A percentile compares a stretch with the other conserved stretches of the same genome.
These are phyloP conservation scores for Umbellularia californica DNA, from an alignment of 164 flowering plant genomes.

Conservation along the genomic window DNA sequence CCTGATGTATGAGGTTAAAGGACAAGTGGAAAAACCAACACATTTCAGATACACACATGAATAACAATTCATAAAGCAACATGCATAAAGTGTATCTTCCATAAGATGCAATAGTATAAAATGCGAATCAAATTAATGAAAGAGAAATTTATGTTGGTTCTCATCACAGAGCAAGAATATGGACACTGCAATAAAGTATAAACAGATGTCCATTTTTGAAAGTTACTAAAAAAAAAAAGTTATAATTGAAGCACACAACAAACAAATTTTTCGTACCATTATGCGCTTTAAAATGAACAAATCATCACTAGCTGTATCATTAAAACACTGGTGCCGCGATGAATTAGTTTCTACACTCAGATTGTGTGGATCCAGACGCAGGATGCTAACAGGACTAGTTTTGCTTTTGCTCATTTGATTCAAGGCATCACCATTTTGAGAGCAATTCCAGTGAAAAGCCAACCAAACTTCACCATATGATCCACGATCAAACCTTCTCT, in stretches of 20 bases:
- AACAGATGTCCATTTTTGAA: not conserved
- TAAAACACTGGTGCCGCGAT: conserved; percentile 25
- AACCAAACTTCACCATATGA: conserved; percentile 99
- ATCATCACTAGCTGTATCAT: conserved; percentile 26
- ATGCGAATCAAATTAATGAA: not conserved
- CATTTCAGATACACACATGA: not conserved
- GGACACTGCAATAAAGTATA: not conserved
- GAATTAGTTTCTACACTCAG: conserved; percentile 20
- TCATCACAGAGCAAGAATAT: not conserved
- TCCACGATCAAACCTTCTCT: conserved; percentile 87
- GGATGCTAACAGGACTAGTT: conserved; percentile 18
- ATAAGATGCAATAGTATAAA: not conserved
- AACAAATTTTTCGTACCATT: conserved; percentile 46
- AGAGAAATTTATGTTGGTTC: not conserved
- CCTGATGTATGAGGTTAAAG: no score
- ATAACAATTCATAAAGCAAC: not conserved
- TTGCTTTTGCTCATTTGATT: conserved; percentile 20
- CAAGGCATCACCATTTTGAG: conserved; percentile 34
- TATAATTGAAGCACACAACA: not conserved
- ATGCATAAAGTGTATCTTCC: not conserved
- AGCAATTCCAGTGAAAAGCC: conserved; percentile 82
- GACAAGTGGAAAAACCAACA: not conserved
- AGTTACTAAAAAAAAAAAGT: no score
- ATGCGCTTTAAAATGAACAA: conserved; percentile 89
- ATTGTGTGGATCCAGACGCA: conserved; percentile 18